A percentile compares a stretch with the other conserved stretches of the same genome.
phyloP scores from a whole-genome alignment of 1,284 basidiomycete genomes.

The Heterobasidion occidentale region DNA sequence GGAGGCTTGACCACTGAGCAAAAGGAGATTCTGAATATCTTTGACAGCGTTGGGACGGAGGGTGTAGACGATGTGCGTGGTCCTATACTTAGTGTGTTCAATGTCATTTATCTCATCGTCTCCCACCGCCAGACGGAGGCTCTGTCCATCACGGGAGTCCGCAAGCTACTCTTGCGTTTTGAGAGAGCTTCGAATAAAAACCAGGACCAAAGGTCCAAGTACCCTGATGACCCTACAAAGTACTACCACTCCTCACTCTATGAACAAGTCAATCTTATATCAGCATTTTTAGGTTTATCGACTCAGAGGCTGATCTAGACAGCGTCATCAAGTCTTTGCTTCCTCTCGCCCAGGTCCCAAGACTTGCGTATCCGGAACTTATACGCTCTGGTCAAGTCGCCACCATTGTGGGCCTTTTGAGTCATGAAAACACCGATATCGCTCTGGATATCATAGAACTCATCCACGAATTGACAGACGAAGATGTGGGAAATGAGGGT shows the following conservation, averaged over 20 bases:
- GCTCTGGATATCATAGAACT: conserved; percentile 88
- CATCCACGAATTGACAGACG: conserved; percentile 92
- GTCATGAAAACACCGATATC: conserved; percentile 92
- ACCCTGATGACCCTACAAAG: conserved; percentile 87
- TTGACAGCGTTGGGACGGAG: conserved; percentile 64
- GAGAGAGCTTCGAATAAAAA: conserved; percentile 91
- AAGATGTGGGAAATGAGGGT: conserved; percentile 80
- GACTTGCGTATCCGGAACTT: conserved; percentile 84
- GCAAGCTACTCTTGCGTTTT: conserved; percentile 73
- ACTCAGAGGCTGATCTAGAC: conserved; percentile 95
- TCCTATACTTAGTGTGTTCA: conserved; percentile 2
- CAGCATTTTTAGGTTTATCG: conserved; percentile 75
- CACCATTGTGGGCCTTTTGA: conserved; percentile 76
- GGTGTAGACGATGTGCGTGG: conserved; percentile 62
- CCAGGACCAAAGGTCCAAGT: conserved; percentile 90
- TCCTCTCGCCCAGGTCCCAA: conserved; percentile 84
- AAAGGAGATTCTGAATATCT: conserved; percentile 86
- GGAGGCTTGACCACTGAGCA: conserved; percentile 87
- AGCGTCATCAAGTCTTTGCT: conserved; percentile 78
- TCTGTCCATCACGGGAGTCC: conserved; percentile 62
- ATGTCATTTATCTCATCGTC: neutral
- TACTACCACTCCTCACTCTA: conserved; percentile 20
- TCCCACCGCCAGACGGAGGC: conserved; percentile 43
- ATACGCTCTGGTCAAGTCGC: conserved; percentile 67
- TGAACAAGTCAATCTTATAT: conserved; percentile 1